These are phyloP conservation scores for Kurtzmaniella cleridarum DNA, from an alignment of 805 yeast species.

Conservation along the genomic window DNA sequence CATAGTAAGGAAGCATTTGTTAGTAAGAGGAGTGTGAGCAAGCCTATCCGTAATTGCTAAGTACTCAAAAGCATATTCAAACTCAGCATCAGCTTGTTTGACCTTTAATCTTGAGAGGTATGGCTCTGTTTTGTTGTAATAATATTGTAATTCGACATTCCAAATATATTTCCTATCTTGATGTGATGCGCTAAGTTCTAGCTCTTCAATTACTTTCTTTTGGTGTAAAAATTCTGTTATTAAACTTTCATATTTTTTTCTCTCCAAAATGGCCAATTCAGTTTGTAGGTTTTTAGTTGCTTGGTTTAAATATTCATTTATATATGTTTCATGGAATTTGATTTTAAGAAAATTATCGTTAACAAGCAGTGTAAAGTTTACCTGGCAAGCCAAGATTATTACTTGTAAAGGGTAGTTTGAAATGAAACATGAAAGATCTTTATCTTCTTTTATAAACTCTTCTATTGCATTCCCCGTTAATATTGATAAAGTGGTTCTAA, in stretches of 20 bases:
- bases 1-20: conserved; percentile 60
- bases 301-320: conserved; percentile 9
- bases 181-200: conserved; percentile 4
- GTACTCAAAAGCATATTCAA: conserved; percentile 76
- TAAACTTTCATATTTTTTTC: conserved; percentile 52
- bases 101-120: conserved; percentile 35
- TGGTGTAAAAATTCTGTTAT: conserved; percentile 66
- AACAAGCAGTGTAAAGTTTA: conserved; percentile 45
- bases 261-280: conserved; percentile 15
- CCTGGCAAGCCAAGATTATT: conserved; percentile 47
- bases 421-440: conserved; percentile 24
- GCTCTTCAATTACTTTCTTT: conserved; percentile 28
- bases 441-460: conserved; percentile 4
- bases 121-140: conserved; percentile 23
- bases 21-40: conserved; percentile 71
- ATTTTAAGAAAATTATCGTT: conserved; percentile 22
- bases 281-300: conserved; percentile 19
- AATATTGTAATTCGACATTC: conserved; percentile 50
- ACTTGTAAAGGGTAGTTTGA: conserved; percentile 51
- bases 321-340: conserved; percentile 2
- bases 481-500: conserved; percentile 43
- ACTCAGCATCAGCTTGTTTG: conserved; percentile 45
- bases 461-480: conserved; percentile 24
- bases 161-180: conserved; percentile 30
- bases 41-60: conserved; percentile 68